These are phyloP conservation scores for Aspergillus cejpii DNA, from an alignment of 2,329 filamentous ascomycete species.

Conservation along the genomic window DNA sequence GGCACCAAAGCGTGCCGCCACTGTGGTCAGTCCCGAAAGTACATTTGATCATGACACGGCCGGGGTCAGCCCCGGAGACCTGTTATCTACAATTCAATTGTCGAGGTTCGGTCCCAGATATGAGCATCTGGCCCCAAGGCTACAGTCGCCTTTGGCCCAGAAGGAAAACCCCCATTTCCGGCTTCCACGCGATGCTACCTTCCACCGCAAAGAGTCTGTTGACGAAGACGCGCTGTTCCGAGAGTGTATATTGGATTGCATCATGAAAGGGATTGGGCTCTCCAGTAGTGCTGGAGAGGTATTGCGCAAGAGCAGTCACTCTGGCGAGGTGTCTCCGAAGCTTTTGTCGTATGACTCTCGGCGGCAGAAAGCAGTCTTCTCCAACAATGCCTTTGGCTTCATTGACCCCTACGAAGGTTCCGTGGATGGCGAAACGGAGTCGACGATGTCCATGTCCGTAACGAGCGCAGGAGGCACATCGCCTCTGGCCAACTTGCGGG, in stretches of 20 bases:
- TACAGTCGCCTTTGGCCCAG: constrained; percentile 40
- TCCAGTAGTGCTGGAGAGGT: constrained; percentile 57
- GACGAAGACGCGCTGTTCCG: constrained; percentile 87
- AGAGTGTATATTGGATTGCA: constrained; percentile 85
- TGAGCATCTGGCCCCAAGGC: constrained; percentile 32
- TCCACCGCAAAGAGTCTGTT: constrained; percentile 69
- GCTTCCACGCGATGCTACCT: constrained; percentile 25
- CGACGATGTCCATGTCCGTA: constrained; percentile 62
- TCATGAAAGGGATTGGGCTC: constrained; percentile 88
- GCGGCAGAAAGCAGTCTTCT: constrained; percentile 71
- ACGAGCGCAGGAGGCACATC: constrained; percentile 56
- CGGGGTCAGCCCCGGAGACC: constrained; percentile 65
- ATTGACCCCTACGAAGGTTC: constrained; percentile 73
- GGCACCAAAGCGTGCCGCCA: constrained; percentile 34
- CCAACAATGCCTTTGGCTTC: constrained; percentile 86
- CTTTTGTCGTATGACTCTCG: constrained; percentile 77
- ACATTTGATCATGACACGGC: constrained; percentile 29
- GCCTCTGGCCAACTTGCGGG: constrained; percentile 59
- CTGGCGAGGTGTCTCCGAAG: constrained; percentile 76
- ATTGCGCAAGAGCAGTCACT: constrained; percentile 57
- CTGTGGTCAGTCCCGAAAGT: constrained; percentile 15
- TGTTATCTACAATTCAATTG: constrained; percentile 69
- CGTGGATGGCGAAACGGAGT: constrained; percentile 78
- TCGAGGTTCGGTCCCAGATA: constrained; percentile 54
- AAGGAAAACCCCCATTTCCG: constrained; percentile 37